Base-by-base conservation (phyloP, 345 rosid species). In the Ceriops zippeliana region DNA sequence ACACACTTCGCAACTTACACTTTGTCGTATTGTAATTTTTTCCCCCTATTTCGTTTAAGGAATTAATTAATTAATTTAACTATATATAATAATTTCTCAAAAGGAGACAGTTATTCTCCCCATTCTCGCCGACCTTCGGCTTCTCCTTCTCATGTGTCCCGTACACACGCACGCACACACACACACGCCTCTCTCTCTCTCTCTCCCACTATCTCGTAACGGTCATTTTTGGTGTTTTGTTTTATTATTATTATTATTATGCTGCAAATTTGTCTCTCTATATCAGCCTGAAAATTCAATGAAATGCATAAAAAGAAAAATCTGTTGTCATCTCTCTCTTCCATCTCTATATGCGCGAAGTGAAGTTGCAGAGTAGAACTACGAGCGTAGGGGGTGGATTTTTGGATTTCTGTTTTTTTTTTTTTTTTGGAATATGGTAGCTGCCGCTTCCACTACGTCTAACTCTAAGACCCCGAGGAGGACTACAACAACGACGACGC, bases 371-470 rank as follows among this genome's bases (percentile, higher is more conserved):
- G 42, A 11, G 46, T 13, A 24, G 34, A 63, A 52, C 57, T 78
- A 67, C 81, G 79, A 83, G 61, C 71, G 76, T 65, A 60, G 63
- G 61, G 34, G 31, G 65, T 58, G 52, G 71, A 21, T 21, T 42
- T 42, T 15, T 42, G 19, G 49, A 42, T 42, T 42, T 3, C n/a
- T 22, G 7, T 53, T 53, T 24, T 65, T 54, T 61, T 73, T 63
- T 58, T 57, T 66, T 28, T 28, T 24, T 24, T 24, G 26, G 26
- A 28, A 28, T 70, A 87, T 92, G 89, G 89, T 86, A 52, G 87
- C 89, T 80, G 86, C 89, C 16, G 84, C 86, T 65, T 88, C 96
- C 22, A 73, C 83, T 47, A 61, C 86, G 57, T 60, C 79, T 67
- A 89, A 75, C 73, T 67, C 84, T 70, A 83, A 78, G 47, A 58